A percentile compares a stretch with the other conserved stretches of the same genome.
phyloP scores from a whole-genome alignment of 2,329 filamentous ascomycete species.

The Apiospora aurea region DNA sequence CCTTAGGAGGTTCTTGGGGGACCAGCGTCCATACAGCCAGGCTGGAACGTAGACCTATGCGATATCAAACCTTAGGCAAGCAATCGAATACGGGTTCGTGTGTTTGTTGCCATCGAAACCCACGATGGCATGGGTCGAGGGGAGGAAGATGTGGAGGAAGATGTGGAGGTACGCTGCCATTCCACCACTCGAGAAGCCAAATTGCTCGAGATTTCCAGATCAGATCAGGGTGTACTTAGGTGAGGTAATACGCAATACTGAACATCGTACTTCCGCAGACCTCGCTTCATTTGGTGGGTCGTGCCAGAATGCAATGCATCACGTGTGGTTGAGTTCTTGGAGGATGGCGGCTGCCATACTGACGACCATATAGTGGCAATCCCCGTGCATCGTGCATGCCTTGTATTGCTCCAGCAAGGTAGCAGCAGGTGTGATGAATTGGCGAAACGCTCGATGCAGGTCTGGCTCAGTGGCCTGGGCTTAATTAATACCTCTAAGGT shows the following conservation, averaged over 20 bases:
- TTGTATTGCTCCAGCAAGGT: not conserved
- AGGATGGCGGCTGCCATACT: not conserved
- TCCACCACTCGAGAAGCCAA: too few relatives aligned
- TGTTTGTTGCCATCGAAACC: not conserved
- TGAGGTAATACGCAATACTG: not conserved
- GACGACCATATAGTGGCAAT: not conserved
- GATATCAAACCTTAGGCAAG: too few relatives aligned
- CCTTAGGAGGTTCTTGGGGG: not conserved
- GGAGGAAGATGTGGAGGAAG: too few relatives aligned
- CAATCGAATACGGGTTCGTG: not conserved
- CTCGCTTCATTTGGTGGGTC: not conserved
- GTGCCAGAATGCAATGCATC: not conserved
- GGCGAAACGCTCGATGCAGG: not conserved
- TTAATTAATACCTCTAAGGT: too few relatives aligned
- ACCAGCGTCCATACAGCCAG: too few relatives aligned
- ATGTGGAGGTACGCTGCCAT: too few relatives aligned
- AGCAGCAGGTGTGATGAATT: not conserved
- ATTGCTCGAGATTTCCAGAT: too few relatives aligned
- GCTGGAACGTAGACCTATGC: not conserved
- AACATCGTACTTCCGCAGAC: not conserved
- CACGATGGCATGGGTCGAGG: not conserved
- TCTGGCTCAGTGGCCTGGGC: not conserved
- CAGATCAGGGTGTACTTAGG: too few relatives aligned
- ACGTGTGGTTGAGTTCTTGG: not conserved
- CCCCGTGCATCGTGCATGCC: not conserved